A percentile compares a stretch with the other conserved stretches of the same genome.
phyloP scores from a whole-genome alignment of 768 basidiomycete genomes.

The Pleurotus cornucopiae region DNA sequence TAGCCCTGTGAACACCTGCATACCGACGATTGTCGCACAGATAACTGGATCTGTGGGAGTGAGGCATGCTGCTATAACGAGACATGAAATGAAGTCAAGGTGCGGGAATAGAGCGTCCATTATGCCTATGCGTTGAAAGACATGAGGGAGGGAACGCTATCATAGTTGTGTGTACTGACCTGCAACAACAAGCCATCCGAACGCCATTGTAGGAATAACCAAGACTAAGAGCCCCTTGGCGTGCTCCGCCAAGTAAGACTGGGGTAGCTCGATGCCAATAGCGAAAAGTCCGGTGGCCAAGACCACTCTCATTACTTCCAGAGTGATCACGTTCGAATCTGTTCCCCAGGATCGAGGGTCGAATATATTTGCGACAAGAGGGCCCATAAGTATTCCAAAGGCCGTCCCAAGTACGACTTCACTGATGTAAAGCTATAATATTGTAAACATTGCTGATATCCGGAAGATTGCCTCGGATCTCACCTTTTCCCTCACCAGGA shows the following conservation, averaged over 20 bases:
- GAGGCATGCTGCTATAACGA: constrained; percentile 85
- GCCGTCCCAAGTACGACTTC: constrained; percentile 91
- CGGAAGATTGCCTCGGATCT: background rate
- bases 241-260: constrained; percentile 78
- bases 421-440: constrained; percentile 71
- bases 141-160: background rate
- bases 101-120: constrained; percentile 70
- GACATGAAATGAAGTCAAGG: constrained; percentile 67
- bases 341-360: constrained; percentile 73
- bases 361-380: constrained; percentile 66
- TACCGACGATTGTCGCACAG: constrained; percentile 76
- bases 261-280: constrained; percentile 90
- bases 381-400: constrained; percentile 65
- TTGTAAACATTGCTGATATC: background rate
- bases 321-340: constrained; percentile 57
- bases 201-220: constrained; percentile 82
- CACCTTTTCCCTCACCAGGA: constrained; percentile 81
- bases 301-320: constrained; percentile 86
- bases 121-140: constrained; percentile 37
- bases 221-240: constrained; percentile 64
- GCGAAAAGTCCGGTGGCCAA: constrained; percentile 92
- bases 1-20: constrained; percentile 11
- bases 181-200: constrained; percentile 78
- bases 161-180: constrained; percentile 29
- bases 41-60: constrained; percentile 96